Conservation (phyloP, 2,329 filamentous ascomycete genomes). For the Paramyrothecium roridum region DNA sequence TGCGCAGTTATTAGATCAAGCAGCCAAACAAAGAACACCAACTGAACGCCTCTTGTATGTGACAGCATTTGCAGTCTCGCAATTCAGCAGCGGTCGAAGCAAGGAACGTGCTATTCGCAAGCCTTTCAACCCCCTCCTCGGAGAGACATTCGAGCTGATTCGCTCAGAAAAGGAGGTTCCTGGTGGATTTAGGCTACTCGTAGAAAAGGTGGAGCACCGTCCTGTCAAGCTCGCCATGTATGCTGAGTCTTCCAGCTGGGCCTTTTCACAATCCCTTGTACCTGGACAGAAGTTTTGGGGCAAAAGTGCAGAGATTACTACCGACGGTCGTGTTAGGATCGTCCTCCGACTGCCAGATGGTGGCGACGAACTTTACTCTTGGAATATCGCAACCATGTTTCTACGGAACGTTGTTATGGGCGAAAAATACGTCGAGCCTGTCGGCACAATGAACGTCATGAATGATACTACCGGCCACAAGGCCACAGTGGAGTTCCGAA, state of each 20-base stretch:
- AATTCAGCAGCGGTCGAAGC: conserved; percentile 76
- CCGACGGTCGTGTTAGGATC: conserved; percentile 80
- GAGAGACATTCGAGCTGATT: conserved; percentile 92
- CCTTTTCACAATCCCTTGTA: conserved; percentile 79
- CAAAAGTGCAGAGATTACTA: conserved; percentile 91
- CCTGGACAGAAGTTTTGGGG: conserved; percentile 98
- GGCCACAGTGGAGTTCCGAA: conserved; percentile 85
- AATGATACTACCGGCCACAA: conserved; percentile 84
- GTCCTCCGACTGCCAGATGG: conserved; percentile 64
- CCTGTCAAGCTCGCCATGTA: conserved; percentile 92
- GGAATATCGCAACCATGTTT: conserved; percentile 85
- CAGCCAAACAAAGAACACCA: conserved; percentile 57
- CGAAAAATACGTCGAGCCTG: conserved; percentile 96
- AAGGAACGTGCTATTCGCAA: conserved; percentile 93
- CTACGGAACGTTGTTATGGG: conserved; percentile 95
- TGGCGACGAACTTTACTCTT: conserved; percentile 80
- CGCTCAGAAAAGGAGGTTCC: conserved; percentile 72
- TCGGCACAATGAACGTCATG: conserved; percentile 80
- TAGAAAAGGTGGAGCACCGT: conserved; percentile 91
- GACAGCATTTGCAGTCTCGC: conserved; percentile 85
- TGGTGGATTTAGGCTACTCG: conserved; percentile 81
- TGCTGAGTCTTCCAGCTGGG: conserved; percentile 83
- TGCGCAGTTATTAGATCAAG: conserved; percentile 75
- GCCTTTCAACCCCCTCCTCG: conserved; percentile 94
- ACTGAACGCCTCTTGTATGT: conserved; percentile 78